phyloP scores from a whole-genome alignment of 2,329 filamentous ascomycete species.

The Curvularia eragrostidis region DNA sequence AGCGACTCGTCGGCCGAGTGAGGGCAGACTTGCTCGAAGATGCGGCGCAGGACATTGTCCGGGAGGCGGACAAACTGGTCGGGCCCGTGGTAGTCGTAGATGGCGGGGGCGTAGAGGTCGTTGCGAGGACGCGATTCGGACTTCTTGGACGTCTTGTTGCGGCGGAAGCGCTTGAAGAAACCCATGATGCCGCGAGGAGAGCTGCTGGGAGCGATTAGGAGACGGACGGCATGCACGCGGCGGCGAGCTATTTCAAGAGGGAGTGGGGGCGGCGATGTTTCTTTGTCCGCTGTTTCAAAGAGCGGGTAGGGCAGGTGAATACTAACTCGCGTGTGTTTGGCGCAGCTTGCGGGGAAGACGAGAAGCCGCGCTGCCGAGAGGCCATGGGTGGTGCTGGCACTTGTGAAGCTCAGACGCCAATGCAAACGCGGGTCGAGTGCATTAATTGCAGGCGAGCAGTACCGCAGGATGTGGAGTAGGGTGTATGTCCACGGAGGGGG shows the following conservation, averaged over 20 bases:
- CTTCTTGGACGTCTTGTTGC: constrained; percentile 52
- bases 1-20: constrained; percentile 75
- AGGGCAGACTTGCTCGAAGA: constrained; percentile 84
- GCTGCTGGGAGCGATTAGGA: constrained; percentile 30
- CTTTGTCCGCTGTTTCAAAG: constrained; percentile 18
- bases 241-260: constrained; percentile 24
- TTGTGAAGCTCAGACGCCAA: constrained; percentile 12
- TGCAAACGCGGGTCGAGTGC: constrained; percentile 9
- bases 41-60: constrained; percentile 71
- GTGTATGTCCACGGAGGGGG: too few relatives aligned
- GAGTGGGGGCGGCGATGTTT: neutral
- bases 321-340: constrained; percentile 35
- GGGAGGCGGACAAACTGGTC: constrained; percentile 64
- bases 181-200: constrained; percentile 53
- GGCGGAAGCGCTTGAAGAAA: constrained; percentile 58
- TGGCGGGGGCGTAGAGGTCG: constrained; percentile 37
- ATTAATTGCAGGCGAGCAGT: constrained; percentile 21
- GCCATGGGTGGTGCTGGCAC: constrained; percentile 37
- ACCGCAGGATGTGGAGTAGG: constrained; percentile 8
- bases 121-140: constrained; percentile 40
- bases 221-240: constrained; percentile 18
- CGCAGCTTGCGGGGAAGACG: constrained; percentile 36
- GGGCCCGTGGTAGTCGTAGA: constrained; percentile 45
- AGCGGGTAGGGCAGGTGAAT: constrained; percentile 21
- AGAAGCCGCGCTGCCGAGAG: constrained; percentile 33